A percentile compares a stretch with the other conserved stretches of the same genome.
These are phyloP conservation scores for Boletus sp. DNA, from an alignment of 768 basidiomycete genomes.

Conservation along the genomic window DNA sequence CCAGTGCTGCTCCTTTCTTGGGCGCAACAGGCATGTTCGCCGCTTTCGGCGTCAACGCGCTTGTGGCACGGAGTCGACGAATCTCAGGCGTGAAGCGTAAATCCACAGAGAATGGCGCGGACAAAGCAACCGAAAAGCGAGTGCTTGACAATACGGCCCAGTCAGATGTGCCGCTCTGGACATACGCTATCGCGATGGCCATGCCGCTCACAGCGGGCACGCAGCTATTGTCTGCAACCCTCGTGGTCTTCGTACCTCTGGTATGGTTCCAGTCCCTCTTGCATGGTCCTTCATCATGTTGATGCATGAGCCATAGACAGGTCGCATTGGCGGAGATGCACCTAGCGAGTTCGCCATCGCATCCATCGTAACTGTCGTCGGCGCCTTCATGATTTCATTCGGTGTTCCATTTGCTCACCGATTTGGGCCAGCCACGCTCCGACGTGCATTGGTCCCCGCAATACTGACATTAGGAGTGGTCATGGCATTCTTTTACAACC, in stretches of 20 bases:
- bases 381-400: conserved; percentile 59
- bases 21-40: conserved; percentile 54
- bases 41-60: conserved; percentile 52
- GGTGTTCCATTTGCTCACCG: conserved; percentile 72
- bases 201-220: conserved; percentile 57
- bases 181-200: conserved; percentile 61
- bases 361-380: conserved; percentile 60
- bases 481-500: conserved; percentile 60
- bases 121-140: not conserved
- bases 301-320: conserved; percentile 51
- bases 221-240: conserved; percentile 55
- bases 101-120: conserved; percentile 1
- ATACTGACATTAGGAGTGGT: conserved; percentile 45
- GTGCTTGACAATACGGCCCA: conserved; percentile 8
- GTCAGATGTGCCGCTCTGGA: conserved; percentile 50
- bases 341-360: conserved; percentile 91
- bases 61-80: conserved; percentile 29
- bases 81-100: not conserved
- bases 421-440: conserved; percentile 46
- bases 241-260: conserved; percentile 90
- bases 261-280: conserved; percentile 37
- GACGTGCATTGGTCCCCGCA: conserved; percentile 42
- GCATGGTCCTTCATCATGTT: not conserved
- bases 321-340: conserved; percentile 76
- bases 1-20: conserved; percentile 73